These are phyloP conservation scores for Diaporthe humulicola DNA, from an alignment of 2,329 filamentous ascomycete species.

Conservation along the genomic window DNA sequence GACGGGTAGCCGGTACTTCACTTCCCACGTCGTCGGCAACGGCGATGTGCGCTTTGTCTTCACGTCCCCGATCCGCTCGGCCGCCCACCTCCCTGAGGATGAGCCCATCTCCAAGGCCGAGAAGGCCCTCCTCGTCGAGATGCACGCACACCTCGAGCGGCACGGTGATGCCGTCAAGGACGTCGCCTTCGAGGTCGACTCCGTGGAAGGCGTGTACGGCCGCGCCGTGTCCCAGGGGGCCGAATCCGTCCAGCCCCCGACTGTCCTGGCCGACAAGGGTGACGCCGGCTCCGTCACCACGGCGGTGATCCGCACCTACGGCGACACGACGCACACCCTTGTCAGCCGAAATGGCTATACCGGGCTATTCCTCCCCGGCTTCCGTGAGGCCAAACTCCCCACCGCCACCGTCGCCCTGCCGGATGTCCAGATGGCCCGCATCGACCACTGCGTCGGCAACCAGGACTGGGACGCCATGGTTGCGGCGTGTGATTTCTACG, in stretches of 20 bases:
- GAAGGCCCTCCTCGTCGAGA: slow-evolving; percentile 74
- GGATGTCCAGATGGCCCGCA: slow-evolving; percentile 75
- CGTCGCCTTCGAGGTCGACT: slow-evolving; percentile 94
- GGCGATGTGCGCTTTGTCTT: slow-evolving; percentile 85
- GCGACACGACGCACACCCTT: slow-evolving; percentile 94
- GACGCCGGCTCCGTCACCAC: slow-evolving; percentile 76
- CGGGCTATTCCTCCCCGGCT: slow-evolving; percentile 88
- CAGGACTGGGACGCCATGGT: slow-evolving; percentile 94
- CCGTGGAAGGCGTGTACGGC: slow-evolving; percentile 83
- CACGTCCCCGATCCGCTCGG: slow-evolving; percentile 81
- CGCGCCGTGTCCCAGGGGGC: slow-evolving; percentile 78
- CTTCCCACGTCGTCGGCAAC: slow-evolving; percentile 87
- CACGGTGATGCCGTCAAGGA: slow-evolving; percentile 97
- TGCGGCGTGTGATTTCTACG: slow-evolving; percentile 79
- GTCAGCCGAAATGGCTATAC: slow-evolving; percentile 79
- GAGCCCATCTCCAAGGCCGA: slow-evolving; percentile 76
- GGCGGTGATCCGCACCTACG: slow-evolving; percentile 91
- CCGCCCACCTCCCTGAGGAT: slow-evolving; percentile 65
- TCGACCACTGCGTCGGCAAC: slow-evolving; percentile 98
- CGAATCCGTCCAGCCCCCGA: slow-evolving; percentile 73
- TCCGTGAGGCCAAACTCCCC: slow-evolving; percentile 66
- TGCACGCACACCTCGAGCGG: slow-evolving; percentile 85
- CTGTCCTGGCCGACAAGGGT: slow-evolving; percentile 66
- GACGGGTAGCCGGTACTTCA: slow-evolving; percentile 84
- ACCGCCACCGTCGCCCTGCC: slow-evolving; percentile 66